Evolutionary conservation across 345 rosid species (phyloP).

Genomic region (Fremontodendron californicum): DNA sequence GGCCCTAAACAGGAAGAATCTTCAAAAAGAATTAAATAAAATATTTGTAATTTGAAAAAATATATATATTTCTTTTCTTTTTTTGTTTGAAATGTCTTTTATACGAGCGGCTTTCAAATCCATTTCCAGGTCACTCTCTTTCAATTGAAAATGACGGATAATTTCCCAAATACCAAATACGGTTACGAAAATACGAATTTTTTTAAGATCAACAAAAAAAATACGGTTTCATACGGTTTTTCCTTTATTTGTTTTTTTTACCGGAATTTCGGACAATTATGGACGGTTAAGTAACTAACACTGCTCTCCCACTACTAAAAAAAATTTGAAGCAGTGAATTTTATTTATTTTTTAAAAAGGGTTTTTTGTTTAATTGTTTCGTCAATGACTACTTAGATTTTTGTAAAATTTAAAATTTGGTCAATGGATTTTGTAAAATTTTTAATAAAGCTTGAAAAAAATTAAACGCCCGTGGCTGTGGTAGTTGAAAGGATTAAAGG

Average conservation of each 20-base stretch:
- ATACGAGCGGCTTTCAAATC: conserved; percentile 34
- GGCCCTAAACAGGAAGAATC: conserved; percentile 24
- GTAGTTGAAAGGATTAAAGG: no score
- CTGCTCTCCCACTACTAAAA: neutral
- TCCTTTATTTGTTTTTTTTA: neutral
- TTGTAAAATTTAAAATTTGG: no score
- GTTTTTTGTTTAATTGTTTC: no score
- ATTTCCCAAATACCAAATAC: neutral
- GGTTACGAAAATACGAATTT: neutral
- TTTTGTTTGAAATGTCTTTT: conserved; percentile 4
- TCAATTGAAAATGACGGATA: neutral
- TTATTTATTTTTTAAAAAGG: no score
- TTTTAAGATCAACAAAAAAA: no score
- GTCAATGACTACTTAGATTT: no score
- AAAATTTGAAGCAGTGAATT: no score
- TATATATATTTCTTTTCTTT: neutral
- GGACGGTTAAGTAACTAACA: neutral
- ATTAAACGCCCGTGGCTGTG: no score
- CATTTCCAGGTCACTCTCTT: neutral
- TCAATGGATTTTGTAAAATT: no score
- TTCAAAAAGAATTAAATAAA: neutral
- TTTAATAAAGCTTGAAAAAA: no score
- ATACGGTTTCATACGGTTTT: no score
- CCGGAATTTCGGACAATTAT: neutral
- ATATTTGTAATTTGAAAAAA: conserved; percentile 1